Percentiles rank a stretch among this genome's conserved stretches.
Evolutionary conservation across 1,139 yeast genomes (phyloP).

Genomic region (Lodderomyces pseudojiufengensis): DNA sequence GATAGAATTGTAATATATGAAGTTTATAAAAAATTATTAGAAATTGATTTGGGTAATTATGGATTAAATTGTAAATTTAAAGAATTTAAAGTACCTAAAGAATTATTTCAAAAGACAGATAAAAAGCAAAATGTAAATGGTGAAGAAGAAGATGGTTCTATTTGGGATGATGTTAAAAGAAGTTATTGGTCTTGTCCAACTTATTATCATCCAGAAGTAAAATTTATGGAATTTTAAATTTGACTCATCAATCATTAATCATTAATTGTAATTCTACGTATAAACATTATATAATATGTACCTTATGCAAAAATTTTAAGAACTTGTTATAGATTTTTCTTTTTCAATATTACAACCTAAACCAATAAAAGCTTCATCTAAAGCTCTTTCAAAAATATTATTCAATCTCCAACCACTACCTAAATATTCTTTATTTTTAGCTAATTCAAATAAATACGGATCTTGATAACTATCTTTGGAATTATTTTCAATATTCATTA

Average conservation of each 20-base stretch:
- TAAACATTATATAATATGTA: too few relatives aligned
- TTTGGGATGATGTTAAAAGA: conserved; percentile 69
- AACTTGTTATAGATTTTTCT: conserved; percentile 45
- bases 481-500: conserved; percentile 54
- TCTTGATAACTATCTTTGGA: conserved; percentile 41
- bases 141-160: conserved; percentile 28
- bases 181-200: conserved; percentile 73
- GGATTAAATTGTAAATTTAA: conserved; percentile 63
- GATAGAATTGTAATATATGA: conserved; percentile 87
- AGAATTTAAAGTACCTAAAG: conserved; percentile 40
- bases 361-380: conserved; percentile 88
- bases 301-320: neutral
- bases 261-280: too few relatives aligned
- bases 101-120: conserved; percentile 31
- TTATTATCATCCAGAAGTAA: conserved; percentile 61
- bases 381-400: conserved; percentile 67
- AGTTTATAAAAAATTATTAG: conserved; percentile 80
- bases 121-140: conserved; percentile 1
- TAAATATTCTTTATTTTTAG: conserved; percentile 61
- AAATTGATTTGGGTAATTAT: conserved; percentile 72
- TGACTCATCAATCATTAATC: too few relatives aligned
- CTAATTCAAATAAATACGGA: conserved; percentile 50
- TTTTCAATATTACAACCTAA: conserved; percentile 72
- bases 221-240: conserved; percentile 41
- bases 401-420: conserved; percentile 85